Base-by-base conservation (phyloP, 305 asterid species). In the Vinca major region DNA sequence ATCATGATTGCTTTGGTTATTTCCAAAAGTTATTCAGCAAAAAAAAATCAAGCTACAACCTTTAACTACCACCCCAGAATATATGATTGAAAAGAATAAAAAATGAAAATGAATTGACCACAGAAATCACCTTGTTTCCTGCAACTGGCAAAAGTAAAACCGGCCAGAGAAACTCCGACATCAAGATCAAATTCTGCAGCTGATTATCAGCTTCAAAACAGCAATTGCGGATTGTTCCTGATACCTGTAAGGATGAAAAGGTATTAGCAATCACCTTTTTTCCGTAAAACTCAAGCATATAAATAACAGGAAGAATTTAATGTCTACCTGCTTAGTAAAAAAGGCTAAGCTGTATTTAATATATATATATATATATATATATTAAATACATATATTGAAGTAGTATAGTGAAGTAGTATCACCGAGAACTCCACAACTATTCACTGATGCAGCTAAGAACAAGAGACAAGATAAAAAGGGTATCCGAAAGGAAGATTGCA, bases 161-260 rank as follows among this genome's bases (percentile, higher is more conserved):
- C 43, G 96, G 99, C 99, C 99, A 93, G 13, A 91, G 87, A 81
- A 93, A 93, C 80, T 91, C 99, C 4, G 97, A 88, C 70, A 82
- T 77, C 57, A 91, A 79, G 75, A 93, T 96, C 78, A 93, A 80
- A 82, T 89, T 84, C 58, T 85, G 97, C 54, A 91, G 83, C 73
- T 86, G 96, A 65, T 75, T 81, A 63, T 91, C 96, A 45, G 99
- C 97, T 84, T 93, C 97, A 70, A 91, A 93, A 75, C 96, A 93
- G 81, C 96, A 91, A 80, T 91, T 91, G 19, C 96, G 89, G 66
- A 93, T 87, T 45, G 97, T 93, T 79, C 97, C 97, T 0, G 96
- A 79, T 6, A 93, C 93, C 97, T 93, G 74, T 7, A 6, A 52
- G 62, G 41, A 48, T 5, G 16, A 65, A 48, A 48, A 26, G 21